Base-by-base conservation (phyloP, 306 rosid genomes). In the Trichosanthes cucumerina region DNA sequence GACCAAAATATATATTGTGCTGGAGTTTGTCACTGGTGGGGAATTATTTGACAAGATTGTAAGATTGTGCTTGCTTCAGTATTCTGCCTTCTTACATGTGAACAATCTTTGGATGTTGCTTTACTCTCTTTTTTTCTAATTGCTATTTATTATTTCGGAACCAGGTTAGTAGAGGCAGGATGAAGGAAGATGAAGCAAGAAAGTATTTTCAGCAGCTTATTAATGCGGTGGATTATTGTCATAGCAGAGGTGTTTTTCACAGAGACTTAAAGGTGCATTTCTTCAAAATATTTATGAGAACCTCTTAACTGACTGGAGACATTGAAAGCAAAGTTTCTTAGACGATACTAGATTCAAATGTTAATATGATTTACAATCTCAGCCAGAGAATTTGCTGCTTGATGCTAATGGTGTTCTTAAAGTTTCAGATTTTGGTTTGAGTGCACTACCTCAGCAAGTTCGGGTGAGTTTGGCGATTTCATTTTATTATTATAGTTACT, bases 21-120 rank as follows among this genome's bases (percentile, higher is more conserved):
- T 92, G 92, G 97, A 95, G 83, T 86, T 90, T 75, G 97, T 95
- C 77, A 95, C 97, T 9, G 98, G 98, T 57, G 98, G 98, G 75
- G 98, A 95, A 81, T 85, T 95, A 47, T 95, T 95, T 79, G 97
- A 92, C 86, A 91, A 88, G 89, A 95, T 95, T 85, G 98, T 95
- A 89, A 88, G 98, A 66, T 62, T 5, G 50, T 77, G 79, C 33
- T 83, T 9, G 47, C 65, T 47, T 79, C n/a, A 79, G 54, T 60
- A 46, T 59, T 62, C 58, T 23, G 19, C 69, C 62, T 63, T 63
- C 41, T 16, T 63, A 7, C 44, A 16, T 18, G 44, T 63, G 44
- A 63, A 63, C 44, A 33, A 34, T 63, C 70, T 33, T 33, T 46
- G 59, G 38, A 18, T 47, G 56, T 36, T 9, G 16, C 59, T 14